Percentiles rank a stretch among this genome's conserved stretches.
Conservation (phyloP, 2,329 filamentous ascomycete species). For the Calonectria ilicicola region DNA sequence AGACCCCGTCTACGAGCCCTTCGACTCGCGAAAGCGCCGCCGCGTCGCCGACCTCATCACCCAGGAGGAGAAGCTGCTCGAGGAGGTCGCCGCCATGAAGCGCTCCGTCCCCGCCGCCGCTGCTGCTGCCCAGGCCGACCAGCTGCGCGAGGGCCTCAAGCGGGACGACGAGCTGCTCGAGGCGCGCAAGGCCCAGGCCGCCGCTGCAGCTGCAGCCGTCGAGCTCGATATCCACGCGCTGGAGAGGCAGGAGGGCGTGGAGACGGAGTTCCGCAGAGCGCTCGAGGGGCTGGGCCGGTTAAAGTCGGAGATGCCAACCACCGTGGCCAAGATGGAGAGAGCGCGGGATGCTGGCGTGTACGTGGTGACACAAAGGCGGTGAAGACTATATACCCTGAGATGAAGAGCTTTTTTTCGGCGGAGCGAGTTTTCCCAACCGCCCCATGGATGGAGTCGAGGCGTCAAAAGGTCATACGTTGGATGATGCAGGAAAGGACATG, state of each 20-base stretch:
- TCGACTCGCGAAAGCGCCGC: constrained; percentile 69
- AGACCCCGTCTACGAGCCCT: constrained; percentile 66
- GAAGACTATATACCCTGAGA: constrained; percentile 33
- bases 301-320: constrained; percentile 71
- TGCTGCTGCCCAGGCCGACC: constrained; percentile 57
- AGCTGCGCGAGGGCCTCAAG: constrained; percentile 52
- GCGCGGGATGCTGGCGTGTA: constrained; percentile 71
- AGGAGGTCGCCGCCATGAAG: constrained; percentile 72
- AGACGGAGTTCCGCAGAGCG: constrained; percentile 59
- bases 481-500: neutral
- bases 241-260: constrained; percentile 58
- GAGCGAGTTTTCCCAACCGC: neutral
- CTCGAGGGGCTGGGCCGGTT: constrained; percentile 64
- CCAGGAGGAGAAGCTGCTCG: constrained; percentile 73
- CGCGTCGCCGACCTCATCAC: constrained; percentile 70
- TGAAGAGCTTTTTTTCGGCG: neutral
- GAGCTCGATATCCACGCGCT: constrained; percentile 49
- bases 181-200: constrained; percentile 38
- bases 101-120: constrained; percentile 61
- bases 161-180: constrained; percentile 62
- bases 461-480: neutral
- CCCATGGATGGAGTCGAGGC: constrained; percentile 17
- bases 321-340: constrained; percentile 74
- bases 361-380: constrained; percentile 55
- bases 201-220: constrained; percentile 32